Evolutionary conservation across 495 filamentous ascomycete genomes (phyloP), one percentile per base, ranked within the genome.

Genomic region (Niebla homalea): DNA sequence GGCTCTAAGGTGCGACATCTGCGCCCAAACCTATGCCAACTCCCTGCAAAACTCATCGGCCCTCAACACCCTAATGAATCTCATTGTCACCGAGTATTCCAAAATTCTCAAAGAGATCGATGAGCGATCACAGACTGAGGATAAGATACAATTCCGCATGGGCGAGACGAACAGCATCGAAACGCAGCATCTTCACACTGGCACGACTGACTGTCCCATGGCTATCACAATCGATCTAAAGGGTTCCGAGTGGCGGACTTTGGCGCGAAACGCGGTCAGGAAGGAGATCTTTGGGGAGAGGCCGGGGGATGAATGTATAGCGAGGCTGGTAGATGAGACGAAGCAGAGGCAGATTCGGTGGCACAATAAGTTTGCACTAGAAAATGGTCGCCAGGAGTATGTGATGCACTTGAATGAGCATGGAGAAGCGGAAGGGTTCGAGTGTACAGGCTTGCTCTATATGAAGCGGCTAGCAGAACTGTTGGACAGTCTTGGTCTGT

Each of bases 141-240:
- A 45, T 16, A 53, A 43, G 26, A 53, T 58, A 19, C 15, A 40
- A 10, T 55, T 49, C 42, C 56, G 56, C 4, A 19, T 58, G 6
- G 53, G 56, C 23, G 56, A 58, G 11, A 32, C 41, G 14, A 32
- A 38, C 4, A 29, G n/a, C 5, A 5, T 23, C 11, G 46, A 29
- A 7, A 42, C 39, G 23, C 41, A 18, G 18, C 26, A 47, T 38
- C 36, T 50, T n/a, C 56, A 58, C 19, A 58, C 56, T 0, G 56
- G 53, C 2, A 46, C 36, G 4, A 23, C 29, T 7, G 56, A 58
- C 25, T 58, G 56, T 36, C 56, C 56, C n/a, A 58, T 58, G 56
- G 56, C 42, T 23, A 46, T 58, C 23, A 52, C 41, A 3, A 29
- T 58, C 14, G 53, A 58, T 14, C 41, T 58, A 11, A 51, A 44